Base-by-base conservation (phyloP, 2,329 filamentous ascomycete species). In the Exophiala aquamarina region DNA sequence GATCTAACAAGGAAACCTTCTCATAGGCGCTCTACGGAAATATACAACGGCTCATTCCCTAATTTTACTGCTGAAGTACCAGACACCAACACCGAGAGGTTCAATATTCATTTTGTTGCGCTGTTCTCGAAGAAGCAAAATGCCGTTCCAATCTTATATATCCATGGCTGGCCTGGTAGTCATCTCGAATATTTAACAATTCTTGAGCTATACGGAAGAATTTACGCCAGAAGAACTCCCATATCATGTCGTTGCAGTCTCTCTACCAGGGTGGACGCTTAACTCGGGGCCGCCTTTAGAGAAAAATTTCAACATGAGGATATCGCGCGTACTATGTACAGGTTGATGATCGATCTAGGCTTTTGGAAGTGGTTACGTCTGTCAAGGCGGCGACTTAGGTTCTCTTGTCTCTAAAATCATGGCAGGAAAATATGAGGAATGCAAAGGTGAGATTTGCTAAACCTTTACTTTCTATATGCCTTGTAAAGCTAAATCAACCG, bases 381-480 rank as follows among this genome's bases (percentile, higher is more conserved):
- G 70, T 0, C 78, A 82, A 59, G 80, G 80, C 8, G 80, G 79
- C 3, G 80, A 84, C 54, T 65, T 83, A 2, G 76, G 78, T 2
- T 70, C 68, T 35, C 61, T 67, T 19, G 47, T 81, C 3, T 63
- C 70, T 0, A 63, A 75, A 11, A 52, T 69, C 0, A 58, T 81
- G 36, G 71, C 69, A 3, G 65, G 62, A 0, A 62, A 59, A 1
- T 70, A 71, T 37, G 58, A 69, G 0, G 68, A 71, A 36, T 80
- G 76, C 61, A 78, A 75, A 61, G 50, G 49, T 49, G n/a, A n/a
- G n/a, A n/a, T n/a, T n/a, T n/a, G n/a, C n/a, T n/a, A n/a, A n/a
- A n/a, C n/a, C n/a, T n/a, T n/a, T n/a, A n/a, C n/a, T n/a, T n/a
- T n/a, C n/a, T n/a, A n/a, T n/a, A n/a, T n/a, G n/a, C n/a, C n/a